Base-by-base conservation (phyloP, 129 eudicot species). In the Artemisia tridentata region DNA sequence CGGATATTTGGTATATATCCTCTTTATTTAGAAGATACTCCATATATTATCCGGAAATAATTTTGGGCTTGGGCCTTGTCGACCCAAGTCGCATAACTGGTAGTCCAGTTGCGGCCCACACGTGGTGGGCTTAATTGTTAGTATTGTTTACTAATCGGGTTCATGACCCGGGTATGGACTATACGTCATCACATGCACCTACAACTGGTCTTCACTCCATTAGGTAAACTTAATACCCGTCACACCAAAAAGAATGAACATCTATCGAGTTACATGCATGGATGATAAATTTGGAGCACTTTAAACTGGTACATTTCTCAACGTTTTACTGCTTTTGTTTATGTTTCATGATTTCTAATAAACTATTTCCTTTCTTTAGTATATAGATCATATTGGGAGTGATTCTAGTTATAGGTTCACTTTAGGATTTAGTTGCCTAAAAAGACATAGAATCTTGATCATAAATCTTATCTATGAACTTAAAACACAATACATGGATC, bases 111-210 rank as follows among this genome's bases (percentile, higher is more conserved):
- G n/a, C n/a, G n/a, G n/a, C n/a, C n/a, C n/a, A n/a, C n/a, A n/a
- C n/a, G n/a, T n/a, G n/a, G n/a, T n/a, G n/a, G n/a, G n/a, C n/a
- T n/a, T n/a, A n/a, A n/a, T n/a, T n/a, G n/a, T n/a, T n/a, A n/a
- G n/a, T n/a, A n/a, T n/a, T n/a, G n/a, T n/a, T n/a, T n/a, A n/a
- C n/a, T n/a, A n/a, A n/a, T n/a, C n/a, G n/a, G n/a, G n/a, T n/a
- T n/a, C n/a, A n/a, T n/a, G n/a, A n/a, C n/a, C n/a, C n/a, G n/a
- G n/a, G n/a, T n/a, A n/a, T n/a, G n/a, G n/a, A n/a, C n/a, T n/a
- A n/a, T n/a, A n/a, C n/a, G n/a, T n/a, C n/a, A n/a, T n/a, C n/a
- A 1, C 96, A 87, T 62, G 83, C 91, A 51, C 96, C 90, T 38
- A 87, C 86, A 83, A 68, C 77, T 1, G 88, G 85, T 43, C 53